These are phyloP conservation scores for Tuctoria greenei DNA, from an alignment of 176 grass and related monocot genomes.

Conservation along the genomic window DNA sequence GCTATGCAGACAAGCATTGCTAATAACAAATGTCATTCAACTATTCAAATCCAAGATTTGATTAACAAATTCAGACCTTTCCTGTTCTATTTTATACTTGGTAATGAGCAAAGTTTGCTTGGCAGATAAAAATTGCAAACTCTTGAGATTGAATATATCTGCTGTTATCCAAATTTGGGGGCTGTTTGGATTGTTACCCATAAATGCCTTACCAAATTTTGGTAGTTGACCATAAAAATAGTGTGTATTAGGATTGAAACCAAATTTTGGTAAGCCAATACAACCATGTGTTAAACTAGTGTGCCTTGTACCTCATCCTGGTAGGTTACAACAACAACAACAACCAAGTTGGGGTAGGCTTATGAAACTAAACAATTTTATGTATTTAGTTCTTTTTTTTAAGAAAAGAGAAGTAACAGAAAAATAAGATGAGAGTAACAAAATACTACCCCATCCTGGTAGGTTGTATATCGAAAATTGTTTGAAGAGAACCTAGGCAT, in stretches of 20 bases:
- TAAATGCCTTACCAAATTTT: no score
- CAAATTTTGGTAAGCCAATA: no score
- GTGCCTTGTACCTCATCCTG: background rate
- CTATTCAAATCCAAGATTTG: background rate
- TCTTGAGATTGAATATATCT: background rate
- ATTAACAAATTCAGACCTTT: background rate
- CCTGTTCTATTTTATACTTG: background rate
- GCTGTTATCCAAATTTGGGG: background rate
- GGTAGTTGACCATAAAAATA: no score
- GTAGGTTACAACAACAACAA: no score
- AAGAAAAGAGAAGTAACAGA: no score
- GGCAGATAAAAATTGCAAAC: background rate
- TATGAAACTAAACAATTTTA: no score
- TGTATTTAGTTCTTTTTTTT: no score
- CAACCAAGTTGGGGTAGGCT: no score
- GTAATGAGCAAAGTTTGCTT: background rate
- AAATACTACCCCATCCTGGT: background rate
- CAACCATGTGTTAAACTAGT: no score
- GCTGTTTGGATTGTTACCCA: no score
- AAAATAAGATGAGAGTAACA: no score
- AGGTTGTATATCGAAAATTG: background rate
- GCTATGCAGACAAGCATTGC: background rate
- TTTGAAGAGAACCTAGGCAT: background rate
- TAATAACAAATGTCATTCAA: background rate
- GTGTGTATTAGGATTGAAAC: no score